phyloP scores from a whole-genome alignment of 1,284 basidiomycete species.

The Laetiporus sulphureus region DNA sequence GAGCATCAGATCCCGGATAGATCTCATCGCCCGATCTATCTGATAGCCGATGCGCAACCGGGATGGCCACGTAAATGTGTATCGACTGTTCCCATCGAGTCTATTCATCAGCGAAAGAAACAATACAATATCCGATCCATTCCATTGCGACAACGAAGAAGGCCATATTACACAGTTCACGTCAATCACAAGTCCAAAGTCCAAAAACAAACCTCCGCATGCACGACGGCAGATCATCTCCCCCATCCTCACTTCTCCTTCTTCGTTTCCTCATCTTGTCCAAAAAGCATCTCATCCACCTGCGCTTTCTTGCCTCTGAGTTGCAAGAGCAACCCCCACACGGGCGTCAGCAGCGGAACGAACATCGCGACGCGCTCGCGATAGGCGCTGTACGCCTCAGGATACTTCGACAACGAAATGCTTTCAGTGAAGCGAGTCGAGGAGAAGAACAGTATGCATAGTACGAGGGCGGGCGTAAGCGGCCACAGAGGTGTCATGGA shows the following conservation, averaged over 20 bases:
- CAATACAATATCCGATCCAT: no score
- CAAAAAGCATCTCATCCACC: constrained; percentile 38
- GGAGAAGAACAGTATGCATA: constrained; percentile 63
- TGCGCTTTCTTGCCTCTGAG: constrained; percentile 28
- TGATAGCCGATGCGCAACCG: no score
- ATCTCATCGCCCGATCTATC: no score
- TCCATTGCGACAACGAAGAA: no score
- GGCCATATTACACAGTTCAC: no score
- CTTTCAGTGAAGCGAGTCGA: constrained; percentile 79
- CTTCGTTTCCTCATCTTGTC: constrained; percentile 20
- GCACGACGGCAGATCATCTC: no score
- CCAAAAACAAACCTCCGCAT: no score
- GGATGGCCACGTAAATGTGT: no score
- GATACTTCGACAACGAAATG: constrained; percentile 76
- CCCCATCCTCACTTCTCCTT: constrained; percentile 18
- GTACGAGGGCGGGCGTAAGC: constrained; percentile 47
- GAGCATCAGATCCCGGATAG: no score
- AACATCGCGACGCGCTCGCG: constrained; percentile 83
- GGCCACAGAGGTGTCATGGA: constrained; percentile 32
- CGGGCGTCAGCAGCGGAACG: constrained; percentile 45
- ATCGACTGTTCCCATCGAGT: no score
- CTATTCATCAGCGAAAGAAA: no score
- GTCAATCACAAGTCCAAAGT: no score
- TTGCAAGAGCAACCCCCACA: constrained; percentile 32
- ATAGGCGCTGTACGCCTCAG: constrained; percentile 65